These are phyloP conservation scores for Neckera pumila DNA, from an alignment of 225 moss, liverwort and hornwort genomes.

Conservation along the genomic window DNA sequence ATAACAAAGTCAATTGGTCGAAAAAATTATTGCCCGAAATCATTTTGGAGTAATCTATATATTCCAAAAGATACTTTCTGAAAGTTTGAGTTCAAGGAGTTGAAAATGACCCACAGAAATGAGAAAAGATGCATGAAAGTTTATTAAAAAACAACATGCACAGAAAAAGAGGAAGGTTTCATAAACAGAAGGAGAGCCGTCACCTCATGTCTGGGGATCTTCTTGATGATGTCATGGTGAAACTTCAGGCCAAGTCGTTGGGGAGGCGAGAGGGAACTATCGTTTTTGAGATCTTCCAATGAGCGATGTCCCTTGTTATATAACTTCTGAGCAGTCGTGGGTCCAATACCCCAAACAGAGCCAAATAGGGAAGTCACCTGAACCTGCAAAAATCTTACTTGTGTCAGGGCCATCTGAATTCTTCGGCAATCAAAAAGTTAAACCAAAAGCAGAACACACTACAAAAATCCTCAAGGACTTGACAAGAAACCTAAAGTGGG, in stretches of 20 bases:
- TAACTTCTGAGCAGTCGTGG: conserved; percentile 58
- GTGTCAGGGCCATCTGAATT: neutral
- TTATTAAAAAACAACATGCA: neutral
- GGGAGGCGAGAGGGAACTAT: conserved; percentile 43
- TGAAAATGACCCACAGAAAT: neutral
- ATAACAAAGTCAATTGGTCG: neutral
- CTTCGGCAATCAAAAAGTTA: neutral
- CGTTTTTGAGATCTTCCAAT: conserved; percentile 52
- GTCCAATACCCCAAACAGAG: conserved; percentile 95
- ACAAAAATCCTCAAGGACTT: neutral
- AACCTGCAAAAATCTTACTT: conserved; percentile 34
- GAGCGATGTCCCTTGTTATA: conserved; percentile 82
- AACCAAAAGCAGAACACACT: neutral
- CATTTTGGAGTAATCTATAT: neutral
- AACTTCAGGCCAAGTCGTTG: conserved; percentile 71
- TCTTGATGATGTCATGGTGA: conserved; percentile 72
- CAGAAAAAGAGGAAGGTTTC: neutral
- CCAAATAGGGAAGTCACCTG: conserved; percentile 38
- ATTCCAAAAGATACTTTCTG: neutral
- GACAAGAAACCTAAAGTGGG: neutral
- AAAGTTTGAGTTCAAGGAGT: neutral
- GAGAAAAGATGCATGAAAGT: neutral
- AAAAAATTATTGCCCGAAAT: neutral
- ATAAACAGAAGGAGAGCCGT: neutral
- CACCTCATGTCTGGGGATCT: conserved; percentile 93